Conservation (phyloP, 2,329 filamentous ascomycete species). For the Salinomyces thailandicus region DNA sequence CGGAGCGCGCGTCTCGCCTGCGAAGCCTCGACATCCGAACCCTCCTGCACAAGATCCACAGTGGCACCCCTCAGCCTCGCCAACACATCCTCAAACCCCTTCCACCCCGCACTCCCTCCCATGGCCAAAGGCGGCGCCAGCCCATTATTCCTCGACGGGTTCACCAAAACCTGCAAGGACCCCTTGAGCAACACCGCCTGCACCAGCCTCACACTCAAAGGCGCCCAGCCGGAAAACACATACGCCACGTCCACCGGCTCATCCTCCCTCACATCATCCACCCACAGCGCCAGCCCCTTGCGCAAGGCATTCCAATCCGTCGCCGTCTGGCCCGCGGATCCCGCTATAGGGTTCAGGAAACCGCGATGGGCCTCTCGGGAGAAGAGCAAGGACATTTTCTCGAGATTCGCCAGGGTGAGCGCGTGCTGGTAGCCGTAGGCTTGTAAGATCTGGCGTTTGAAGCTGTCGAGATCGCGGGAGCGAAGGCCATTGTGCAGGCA, state of each 20-base stretch:
- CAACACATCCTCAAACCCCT: constrained; percentile 84
- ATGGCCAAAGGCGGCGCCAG: constrained; percentile 6
- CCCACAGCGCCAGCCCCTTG: constrained; percentile 76
- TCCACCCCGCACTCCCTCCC: constrained; percentile 50
- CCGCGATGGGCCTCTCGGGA: constrained; percentile 62
- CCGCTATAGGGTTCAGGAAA: constrained; percentile 68
- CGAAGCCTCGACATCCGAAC: constrained; percentile 83
- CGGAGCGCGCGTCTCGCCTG: constrained; percentile 67
- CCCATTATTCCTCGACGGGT: constrained; percentile 26
- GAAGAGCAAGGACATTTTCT: constrained; percentile 79
- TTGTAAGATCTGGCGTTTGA: constrained; percentile 77
- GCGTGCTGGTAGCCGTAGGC: constrained; percentile 94
- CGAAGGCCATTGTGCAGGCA: constrained; percentile 82
- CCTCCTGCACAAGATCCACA: constrained; percentile 85
- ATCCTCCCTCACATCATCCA: constrained; percentile 93
- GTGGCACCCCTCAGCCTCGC: constrained; percentile 81
- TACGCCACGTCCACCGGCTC: constrained; percentile 86
- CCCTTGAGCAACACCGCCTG: constrained; percentile 91
- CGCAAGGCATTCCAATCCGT: constrained; percentile 77
- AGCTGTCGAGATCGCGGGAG: constrained; percentile 76
- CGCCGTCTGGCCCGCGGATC: constrained; percentile 41
- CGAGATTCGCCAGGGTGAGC: constrained; percentile 75
- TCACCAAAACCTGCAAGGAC: constrained; percentile 52
- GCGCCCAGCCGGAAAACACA: constrained; percentile 94
- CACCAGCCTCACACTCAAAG: constrained; percentile 78